Evolutionary conservation across 345 rosid species (phyloP), one percentile per base, ranked within the genome.

Genomic region (Acer yangbiense): DNA sequence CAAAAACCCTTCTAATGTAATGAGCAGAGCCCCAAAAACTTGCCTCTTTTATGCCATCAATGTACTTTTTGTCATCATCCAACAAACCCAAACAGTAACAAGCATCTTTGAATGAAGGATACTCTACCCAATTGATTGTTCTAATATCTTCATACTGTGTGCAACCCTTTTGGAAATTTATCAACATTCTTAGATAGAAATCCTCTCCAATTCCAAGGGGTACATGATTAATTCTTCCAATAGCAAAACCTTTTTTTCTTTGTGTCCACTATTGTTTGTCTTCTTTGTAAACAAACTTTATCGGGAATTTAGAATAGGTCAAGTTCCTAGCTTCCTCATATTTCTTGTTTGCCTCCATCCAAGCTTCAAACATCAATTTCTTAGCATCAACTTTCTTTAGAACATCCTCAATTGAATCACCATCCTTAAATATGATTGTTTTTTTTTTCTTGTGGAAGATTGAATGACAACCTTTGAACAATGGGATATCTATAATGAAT

Each of bases 21-120:
- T 11, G 3, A 10, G 58, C 18, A 52, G 4, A 10, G n/a, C 60
- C 20, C 5, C 0, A 54, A 1, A 12, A 18, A 13, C 60, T 16
- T 54, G 60, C 60, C 60, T 54, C 60, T 18, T 54, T 54, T 12
- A 18, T 54, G 16, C 60, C 60, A 54, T 54, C n/a, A 16, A 54
- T 54, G 60, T 75, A 80, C 54, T 80, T 72, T 10, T 52, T 11
- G 54, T 80, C 78, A 74, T 75, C 75, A 13, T 69, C 70, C 6
- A 80, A 13, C 1, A 80, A 29, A 2, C 79, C 79, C 1, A 43
- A 16, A 17, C 69, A 74, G 44, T 25, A 29, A 61, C 78, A 80
- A 0, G 78, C 76, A n/a, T 32, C 65, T 39, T 69, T 80, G 16
- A 18, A 69, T 1, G 76, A 60, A 2, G 29, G 52, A n/a, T 74